Conservation (phyloP, 83 land plant genomes). For the Picea engelmannii region DNA sequence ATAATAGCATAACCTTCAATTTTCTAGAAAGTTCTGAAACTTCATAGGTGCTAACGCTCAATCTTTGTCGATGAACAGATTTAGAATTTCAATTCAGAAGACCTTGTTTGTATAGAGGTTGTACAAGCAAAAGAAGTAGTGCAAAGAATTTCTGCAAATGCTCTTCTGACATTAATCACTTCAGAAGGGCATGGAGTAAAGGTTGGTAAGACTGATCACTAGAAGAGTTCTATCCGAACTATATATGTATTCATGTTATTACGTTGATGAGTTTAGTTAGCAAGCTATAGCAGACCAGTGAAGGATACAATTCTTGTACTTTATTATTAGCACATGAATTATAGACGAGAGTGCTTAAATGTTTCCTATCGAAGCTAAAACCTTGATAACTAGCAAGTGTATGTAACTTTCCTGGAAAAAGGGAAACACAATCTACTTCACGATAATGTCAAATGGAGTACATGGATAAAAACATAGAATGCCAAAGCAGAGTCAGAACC, state of each 20-base stretch:
- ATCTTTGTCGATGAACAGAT: conserved; percentile 9
- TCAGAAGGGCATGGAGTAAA: conserved; percentile 9
- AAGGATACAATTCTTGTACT: background rate
- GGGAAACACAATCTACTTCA: background rate
- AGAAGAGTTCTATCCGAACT: background rate
- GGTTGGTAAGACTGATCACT: conserved; percentile 7
- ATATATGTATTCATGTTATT: background rate
- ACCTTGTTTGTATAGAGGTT: background rate
- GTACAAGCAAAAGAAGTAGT: conserved; percentile 1
- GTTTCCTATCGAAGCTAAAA: background rate
- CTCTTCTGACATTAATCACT: conserved; percentile 1
- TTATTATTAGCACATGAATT: background rate
- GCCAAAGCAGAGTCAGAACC: background rate
- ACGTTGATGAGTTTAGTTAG: background rate
- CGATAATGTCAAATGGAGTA: background rate
- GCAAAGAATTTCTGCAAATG: conserved; percentile 9
- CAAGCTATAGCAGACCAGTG: background rate
- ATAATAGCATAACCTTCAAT: background rate
- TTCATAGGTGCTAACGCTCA: background rate
- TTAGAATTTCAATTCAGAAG: background rate
- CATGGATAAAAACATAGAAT: background rate
- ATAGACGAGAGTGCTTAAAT: too few species aligned
- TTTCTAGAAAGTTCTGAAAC: background rate
- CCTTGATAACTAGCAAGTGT: background rate
- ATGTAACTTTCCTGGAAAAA: background rate